Conservation (phyloP, 2,329 filamentous ascomycete genomes). For the Claviceps purpurea region DNA sequence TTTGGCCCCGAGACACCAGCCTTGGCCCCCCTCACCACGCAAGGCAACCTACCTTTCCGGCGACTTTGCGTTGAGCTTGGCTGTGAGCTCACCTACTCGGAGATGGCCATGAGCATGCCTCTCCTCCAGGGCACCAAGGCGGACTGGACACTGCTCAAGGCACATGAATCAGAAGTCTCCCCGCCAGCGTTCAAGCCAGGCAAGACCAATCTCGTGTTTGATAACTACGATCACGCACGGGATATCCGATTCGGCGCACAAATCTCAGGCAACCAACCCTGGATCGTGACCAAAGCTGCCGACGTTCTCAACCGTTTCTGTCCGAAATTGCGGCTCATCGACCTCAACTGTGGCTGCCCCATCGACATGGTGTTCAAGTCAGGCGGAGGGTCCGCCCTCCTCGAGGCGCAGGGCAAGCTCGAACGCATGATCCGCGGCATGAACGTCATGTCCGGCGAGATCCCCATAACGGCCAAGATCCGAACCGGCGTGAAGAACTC, state of each 20-base stretch:
- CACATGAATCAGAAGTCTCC: slow-evolving; percentile 67
- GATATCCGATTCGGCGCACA: slow-evolving; percentile 88
- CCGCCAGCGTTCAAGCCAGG: slow-evolving; percentile 54
- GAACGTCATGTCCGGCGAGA: slow-evolving; percentile 81
- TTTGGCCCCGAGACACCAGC: slow-evolving; percentile 89
- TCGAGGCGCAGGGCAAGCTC: slow-evolving; percentile 78
- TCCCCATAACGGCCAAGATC: slow-evolving; percentile 91
- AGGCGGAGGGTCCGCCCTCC: slow-evolving; percentile 78
- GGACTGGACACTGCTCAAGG: slow-evolving; percentile 92
- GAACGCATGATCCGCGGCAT: slow-evolving; percentile 94
- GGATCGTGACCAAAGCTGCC: slow-evolving; percentile 77
- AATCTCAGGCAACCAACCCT: slow-evolving; percentile 84
- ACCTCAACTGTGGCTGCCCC: slow-evolving; percentile 93
- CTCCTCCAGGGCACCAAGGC: slow-evolving; percentile 78
- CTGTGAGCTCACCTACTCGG: slow-evolving; percentile 88
- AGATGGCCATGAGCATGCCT: slow-evolving; percentile 92
- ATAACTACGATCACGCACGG: slow-evolving; percentile 66
- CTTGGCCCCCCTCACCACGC: slow-evolving; percentile 88
- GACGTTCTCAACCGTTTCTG: slow-evolving; percentile 66
- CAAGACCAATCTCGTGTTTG: slow-evolving; percentile 37
- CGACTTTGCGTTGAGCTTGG: slow-evolving; percentile 80
- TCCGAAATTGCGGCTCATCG: slow-evolving; percentile 77
- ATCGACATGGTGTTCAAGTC: slow-evolving; percentile 87
- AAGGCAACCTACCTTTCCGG: slow-evolving; percentile 91
- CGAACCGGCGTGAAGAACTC: slow-evolving; percentile 77